These are phyloP conservation scores for Filobasidium wieringae DNA, from an alignment of 768 basidiomycete species.

Conservation along the genomic window DNA sequence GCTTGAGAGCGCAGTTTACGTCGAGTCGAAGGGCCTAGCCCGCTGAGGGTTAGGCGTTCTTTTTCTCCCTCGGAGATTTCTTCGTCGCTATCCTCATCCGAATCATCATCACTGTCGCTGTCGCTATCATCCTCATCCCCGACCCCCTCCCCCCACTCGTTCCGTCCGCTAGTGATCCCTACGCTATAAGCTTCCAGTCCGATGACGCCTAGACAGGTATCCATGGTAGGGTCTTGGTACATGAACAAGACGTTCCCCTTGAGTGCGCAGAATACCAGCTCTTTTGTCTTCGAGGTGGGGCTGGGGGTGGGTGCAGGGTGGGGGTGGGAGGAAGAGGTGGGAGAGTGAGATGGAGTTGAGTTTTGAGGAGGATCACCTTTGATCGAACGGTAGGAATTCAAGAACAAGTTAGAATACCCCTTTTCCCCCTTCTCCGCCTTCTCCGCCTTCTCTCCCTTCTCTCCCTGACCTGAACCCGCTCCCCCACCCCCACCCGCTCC, in stretches of 20 bases:
- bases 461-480: too few species aligned
- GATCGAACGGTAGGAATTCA: constrained; percentile 8
- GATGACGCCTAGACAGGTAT: constrained; percentile 81
- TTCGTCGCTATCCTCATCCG: neutral
- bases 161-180: constrained; percentile 39
- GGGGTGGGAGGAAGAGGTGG: too few species aligned
- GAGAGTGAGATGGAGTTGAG: too few species aligned
- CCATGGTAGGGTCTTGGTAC: constrained; percentile 84
- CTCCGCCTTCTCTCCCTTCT: neutral
- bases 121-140: constrained; percentile 28
- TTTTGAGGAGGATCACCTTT: too few species aligned
- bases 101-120: neutral
- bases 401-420: neutral
- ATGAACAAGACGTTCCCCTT: constrained; percentile 85
- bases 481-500: neutral
- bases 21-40: neutral
- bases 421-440: neutral
- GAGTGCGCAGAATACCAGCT: constrained; percentile 82
- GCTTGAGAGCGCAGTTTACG: neutral
- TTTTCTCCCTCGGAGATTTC: neutral
- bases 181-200: constrained; percentile 71
- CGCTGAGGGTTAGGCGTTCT: neutral
- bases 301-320: too few species aligned
- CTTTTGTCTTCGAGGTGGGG: constrained; percentile 53
- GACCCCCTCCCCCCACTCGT: constrained; percentile 53